These are phyloP conservation scores for Aspergillus fumigatus DNA, from an alignment of 2,329 filamentous ascomycete species.

Conservation along the genomic window DNA sequence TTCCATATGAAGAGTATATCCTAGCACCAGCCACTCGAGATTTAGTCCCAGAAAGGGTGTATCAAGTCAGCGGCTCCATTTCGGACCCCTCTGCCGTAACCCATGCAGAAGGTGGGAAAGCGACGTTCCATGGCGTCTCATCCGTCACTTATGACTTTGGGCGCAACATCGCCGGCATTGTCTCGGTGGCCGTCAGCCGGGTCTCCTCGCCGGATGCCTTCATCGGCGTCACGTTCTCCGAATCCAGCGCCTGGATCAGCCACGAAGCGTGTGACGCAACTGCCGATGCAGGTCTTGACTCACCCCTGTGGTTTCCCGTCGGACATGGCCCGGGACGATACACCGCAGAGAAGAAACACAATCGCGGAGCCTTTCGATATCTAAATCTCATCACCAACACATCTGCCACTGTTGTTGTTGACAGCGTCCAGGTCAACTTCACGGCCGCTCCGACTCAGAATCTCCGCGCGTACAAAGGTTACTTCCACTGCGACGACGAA, in stretches of 20 bases:
- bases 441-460: slow-evolving; percentile 37
- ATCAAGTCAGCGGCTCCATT: background rate
- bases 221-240: slow-evolving; percentile 39
- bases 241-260: slow-evolving; percentile 47
- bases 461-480: slow-evolving; percentile 47
- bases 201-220: slow-evolving; percentile 22
- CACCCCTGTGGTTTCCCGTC: slow-evolving; percentile 46
- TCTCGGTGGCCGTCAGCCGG: slow-evolving; percentile 28
- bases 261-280: slow-evolving; percentile 45
- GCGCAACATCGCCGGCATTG: slow-evolving; percentile 37
- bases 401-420: slow-evolving; percentile 37
- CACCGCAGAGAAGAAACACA: slow-evolving; percentile 38
- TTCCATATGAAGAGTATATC: background rate
- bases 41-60: background rate
- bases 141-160: slow-evolving; percentile 38
- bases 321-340: slow-evolving; percentile 34
- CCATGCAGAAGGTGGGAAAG: background rate
- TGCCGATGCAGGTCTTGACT: slow-evolving; percentile 44
- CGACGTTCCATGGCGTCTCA: slow-evolving; percentile 20
- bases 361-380: slow-evolving; percentile 45
- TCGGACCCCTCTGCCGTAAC: background rate
- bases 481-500: slow-evolving; percentile 48
- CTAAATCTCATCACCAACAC: slow-evolving; percentile 43
- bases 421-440: slow-evolving; percentile 37
- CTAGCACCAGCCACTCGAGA: background rate